Base-by-base conservation (phyloP, 179 eudicot genomes). In the Vitellaria paradoxa region DNA sequence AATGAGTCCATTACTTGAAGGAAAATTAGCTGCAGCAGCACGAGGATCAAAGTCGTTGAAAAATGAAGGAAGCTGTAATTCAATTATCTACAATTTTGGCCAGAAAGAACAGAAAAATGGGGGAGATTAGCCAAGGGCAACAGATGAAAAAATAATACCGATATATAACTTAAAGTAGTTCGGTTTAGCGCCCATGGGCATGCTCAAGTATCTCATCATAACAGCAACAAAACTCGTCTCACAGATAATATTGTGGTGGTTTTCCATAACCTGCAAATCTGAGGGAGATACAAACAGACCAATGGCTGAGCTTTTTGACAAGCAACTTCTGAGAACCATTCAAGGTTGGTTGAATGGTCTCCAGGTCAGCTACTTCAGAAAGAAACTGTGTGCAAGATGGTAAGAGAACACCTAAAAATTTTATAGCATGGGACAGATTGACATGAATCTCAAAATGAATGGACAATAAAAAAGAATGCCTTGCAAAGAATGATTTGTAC, bases 41-140 rank as follows among this genome's bases (percentile, higher is more conserved):
- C 95, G 97, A 18, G 99, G 97, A 88, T 95, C 99, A 84, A 93
- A 91, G 75, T 87, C 91, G 86, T 87, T 77, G 79, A 94, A 92
- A 85, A 92, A 92, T 77, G 98, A 92, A 45, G 98, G 98, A 84
- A 94, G 97, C 70, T 90, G 99, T 79, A 95, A 78, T 83, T 93
- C 97, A 73, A 95, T 74, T 80, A 95, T 78, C 99, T 95, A 88
- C 76, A 81, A 56, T n/a, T 74, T 55, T 55, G 40, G n/a, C 53
- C 70, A 77, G 71, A 9, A 55, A 67, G n/a, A 20, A 9, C 23
- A 72, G 5, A 57, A 24, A 9, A 59, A 65, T 76, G 50, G 64
- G 26, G 53, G 66, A 78, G 7, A 67, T 64, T 65, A 46, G 64
- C 47, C 11, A 50, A 42, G 45, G 30, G 37, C 57, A 56, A n/a